Conservation (phyloP, 768 basidiomycete species). For the Lactifluus piperatus region DNA sequence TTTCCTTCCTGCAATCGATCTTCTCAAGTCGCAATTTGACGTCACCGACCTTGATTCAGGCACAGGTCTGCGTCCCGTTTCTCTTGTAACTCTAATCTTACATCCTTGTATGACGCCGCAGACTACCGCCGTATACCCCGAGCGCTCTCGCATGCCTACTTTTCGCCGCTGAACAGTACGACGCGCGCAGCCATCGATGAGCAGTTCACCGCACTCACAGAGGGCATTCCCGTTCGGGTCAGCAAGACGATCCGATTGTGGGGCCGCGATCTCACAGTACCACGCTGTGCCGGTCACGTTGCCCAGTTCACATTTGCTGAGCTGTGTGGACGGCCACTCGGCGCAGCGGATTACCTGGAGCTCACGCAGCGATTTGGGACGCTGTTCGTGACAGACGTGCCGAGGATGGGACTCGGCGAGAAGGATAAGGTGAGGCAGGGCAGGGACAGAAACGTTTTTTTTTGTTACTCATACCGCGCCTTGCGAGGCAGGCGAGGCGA, state of each 20-base stretch:
- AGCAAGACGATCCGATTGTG: conserved; percentile 74
- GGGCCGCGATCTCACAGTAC: conserved; percentile 77
- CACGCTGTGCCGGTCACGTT: conserved; percentile 68
- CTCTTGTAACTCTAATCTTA: background rate
- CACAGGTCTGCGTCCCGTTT: conserved; percentile 48
- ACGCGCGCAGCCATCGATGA: conserved; percentile 68
- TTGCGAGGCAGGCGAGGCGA: conserved; percentile 62
- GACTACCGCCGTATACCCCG: conserved; percentile 94
- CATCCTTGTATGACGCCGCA: conserved; percentile 24
- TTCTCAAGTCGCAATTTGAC: conserved; percentile 79
- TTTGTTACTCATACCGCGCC: background rate
- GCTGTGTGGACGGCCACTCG: conserved; percentile 81
- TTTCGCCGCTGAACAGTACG: conserved; percentile 62
- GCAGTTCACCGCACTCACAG: conserved; percentile 69
- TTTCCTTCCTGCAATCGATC: conserved; percentile 92
- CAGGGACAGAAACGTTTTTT: background rate
- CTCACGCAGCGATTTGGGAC: conserved; percentile 83
- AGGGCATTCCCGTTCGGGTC: conserved; percentile 44
- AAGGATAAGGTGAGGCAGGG: conserved; percentile 67
- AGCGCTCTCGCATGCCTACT: conserved; percentile 91
- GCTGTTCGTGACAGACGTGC: conserved; percentile 80
- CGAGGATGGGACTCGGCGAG: conserved; percentile 75
- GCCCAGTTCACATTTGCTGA: conserved; percentile 84
- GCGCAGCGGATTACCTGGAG: conserved; percentile 94
- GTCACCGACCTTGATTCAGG: conserved; percentile 94